Conservation (phyloP, 805 yeast genomes). For the Debaryomyces hansenii region DNA sequence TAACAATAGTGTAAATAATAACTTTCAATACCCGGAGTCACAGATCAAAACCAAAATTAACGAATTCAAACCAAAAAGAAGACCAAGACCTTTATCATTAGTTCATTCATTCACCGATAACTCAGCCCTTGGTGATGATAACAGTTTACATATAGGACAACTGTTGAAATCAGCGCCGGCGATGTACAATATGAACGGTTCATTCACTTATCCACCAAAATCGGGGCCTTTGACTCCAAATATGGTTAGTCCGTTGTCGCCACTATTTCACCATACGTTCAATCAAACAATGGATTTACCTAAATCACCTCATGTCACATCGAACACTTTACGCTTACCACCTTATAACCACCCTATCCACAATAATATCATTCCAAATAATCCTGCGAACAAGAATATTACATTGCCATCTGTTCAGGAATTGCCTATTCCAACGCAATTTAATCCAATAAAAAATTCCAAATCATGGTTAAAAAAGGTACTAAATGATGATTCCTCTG, state of each 20-base stretch:
- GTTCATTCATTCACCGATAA: constrained; percentile 30
- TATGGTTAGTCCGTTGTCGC: constrained; percentile 38
- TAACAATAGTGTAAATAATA: not conserved
- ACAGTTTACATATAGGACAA: not conserved
- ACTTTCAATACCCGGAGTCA: not conserved
- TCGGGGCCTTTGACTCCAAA: constrained; percentile 28
- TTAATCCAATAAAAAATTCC: constrained; percentile 2
- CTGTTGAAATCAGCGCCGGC: constrained; percentile 9
- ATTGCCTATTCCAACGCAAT: constrained; percentile 9
- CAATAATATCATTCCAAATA: not conserved
- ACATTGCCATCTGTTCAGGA: constrained; percentile 9
- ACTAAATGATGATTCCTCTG: not conserved
- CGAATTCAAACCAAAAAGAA: constrained; percentile 36
- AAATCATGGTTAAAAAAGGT: not conserved
- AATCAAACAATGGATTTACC: constrained; percentile 16
- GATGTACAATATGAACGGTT: not conserved
- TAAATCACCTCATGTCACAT: not conserved
- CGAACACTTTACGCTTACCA: not conserved
- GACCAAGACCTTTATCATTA: constrained; percentile 41
- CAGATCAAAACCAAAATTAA: constrained; percentile 3
- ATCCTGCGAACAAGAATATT: not conserved
- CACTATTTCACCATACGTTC: constrained; percentile 40
- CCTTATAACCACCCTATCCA: not conserved
- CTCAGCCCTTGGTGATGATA: constrained; percentile 2
- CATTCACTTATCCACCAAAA: constrained; percentile 11